These are phyloP conservation scores for Debaryomycetaceae sp. DNA, from an alignment of 1,139 yeast species.

Conservation along the genomic window DNA sequence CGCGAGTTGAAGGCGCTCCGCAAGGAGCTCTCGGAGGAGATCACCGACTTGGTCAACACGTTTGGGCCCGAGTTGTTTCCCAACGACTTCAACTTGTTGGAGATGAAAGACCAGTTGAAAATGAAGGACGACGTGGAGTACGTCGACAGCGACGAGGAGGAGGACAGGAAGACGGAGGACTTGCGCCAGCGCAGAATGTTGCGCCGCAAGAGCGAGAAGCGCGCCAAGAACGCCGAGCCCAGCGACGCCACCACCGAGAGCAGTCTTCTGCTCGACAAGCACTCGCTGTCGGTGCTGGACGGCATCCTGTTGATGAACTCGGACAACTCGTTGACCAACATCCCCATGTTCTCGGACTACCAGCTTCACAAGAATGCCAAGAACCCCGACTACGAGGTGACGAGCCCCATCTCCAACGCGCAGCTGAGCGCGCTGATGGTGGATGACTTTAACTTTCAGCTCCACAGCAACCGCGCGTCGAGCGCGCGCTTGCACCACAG, in stretches of 20 bases:
- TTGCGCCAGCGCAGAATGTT: conserved; percentile 43
- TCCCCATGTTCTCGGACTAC: conserved; percentile 52
- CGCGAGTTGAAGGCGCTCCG: conserved; percentile 43
- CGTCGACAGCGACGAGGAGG: conserved; percentile 49
- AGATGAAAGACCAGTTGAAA: conserved; percentile 28
- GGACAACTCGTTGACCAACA: conserved; percentile 49
- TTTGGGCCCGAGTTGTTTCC: conserved; percentile 45
- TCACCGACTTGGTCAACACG: conserved; percentile 41
- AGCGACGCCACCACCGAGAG: conserved; percentile 14
- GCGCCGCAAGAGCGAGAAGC: conserved; percentile 20
- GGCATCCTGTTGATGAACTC: conserved; percentile 53
- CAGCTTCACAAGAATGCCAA: conserved; percentile 33
- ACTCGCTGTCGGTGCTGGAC: conserved; percentile 42
- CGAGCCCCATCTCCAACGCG: conserved; percentile 25
- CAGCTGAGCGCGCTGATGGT: conserved; percentile 25
- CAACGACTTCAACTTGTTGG: conserved; percentile 42
- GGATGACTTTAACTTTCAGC: conserved; percentile 22
- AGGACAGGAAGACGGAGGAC: conserved; percentile 52
- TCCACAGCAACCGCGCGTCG: conserved; percentile 6
- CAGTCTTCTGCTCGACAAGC: conserved; percentile 19
- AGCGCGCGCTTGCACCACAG: background rate
- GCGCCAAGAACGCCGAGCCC: conserved; percentile 5
- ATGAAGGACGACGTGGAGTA: conserved; percentile 22
- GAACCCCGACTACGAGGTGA: conserved; percentile 19
- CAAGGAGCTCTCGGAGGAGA: conserved; percentile 36